A percentile compares a stretch with the other conserved stretches of the same genome.
Evolutionary conservation across 176 grass and related monocot genomes (phyloP).

Genomic region (Lolium multiflorum): DNA sequence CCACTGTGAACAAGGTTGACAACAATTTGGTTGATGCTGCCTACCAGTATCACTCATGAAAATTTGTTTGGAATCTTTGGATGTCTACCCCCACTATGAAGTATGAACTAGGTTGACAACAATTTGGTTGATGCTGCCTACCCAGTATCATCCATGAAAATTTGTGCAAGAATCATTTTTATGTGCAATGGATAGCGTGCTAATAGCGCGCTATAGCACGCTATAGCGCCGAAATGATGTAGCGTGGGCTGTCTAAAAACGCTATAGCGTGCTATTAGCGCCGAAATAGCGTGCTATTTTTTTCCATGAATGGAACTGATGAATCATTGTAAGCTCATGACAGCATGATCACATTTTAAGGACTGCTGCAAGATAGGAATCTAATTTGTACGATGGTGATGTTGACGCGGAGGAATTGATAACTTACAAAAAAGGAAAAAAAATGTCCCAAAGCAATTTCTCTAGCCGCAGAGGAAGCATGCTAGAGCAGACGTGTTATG

Average conservation of each 20-base stretch:
- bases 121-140: slow-evolving; percentile 19
- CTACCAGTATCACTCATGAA: neutral
- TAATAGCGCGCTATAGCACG: too few relatives aligned
- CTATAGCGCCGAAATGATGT: too few relatives aligned
- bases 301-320: too few relatives aligned
- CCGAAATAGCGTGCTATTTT: too few relatives aligned
- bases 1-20: neutral
- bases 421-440: neutral
- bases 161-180: neutral
- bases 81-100: slow-evolving; percentile 3
- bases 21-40: slow-evolving; percentile 22
- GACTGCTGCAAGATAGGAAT: neutral
- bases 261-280: too few relatives aligned
- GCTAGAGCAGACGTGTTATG: slow-evolving; percentile 5
- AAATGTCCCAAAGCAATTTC: neutral
- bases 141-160: slow-evolving; percentile 12
- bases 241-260: too few relatives aligned
- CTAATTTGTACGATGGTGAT: neutral
- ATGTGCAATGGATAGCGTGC: too few relatives aligned
- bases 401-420: slow-evolving; percentile 11
- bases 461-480: neutral
- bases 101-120: neutral
- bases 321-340: neutral
- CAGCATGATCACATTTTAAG: slow-evolving; percentile 22
- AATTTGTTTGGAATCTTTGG: slow-evolving; percentile 5